Conservation (phyloP, 805 yeast genomes). For the Ogataea nitratoaversa region DNA sequence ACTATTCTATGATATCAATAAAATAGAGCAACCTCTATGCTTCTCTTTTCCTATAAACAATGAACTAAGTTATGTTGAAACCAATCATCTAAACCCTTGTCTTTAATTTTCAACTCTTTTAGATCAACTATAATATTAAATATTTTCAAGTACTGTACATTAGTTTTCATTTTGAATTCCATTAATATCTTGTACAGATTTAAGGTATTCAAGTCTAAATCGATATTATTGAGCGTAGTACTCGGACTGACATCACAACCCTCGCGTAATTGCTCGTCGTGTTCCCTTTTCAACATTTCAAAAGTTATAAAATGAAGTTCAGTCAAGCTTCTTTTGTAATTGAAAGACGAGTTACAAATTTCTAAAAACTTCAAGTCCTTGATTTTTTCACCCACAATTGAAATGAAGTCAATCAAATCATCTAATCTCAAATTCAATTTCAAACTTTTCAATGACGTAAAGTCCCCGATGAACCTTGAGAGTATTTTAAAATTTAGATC, state of each 20-base stretch:
- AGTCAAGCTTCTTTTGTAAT: constrained; percentile 7
- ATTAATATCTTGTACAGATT: constrained; percentile 6
- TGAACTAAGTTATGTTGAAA: constrained; percentile 16
- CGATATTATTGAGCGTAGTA: constrained; percentile 1
- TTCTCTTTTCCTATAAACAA: not conserved
- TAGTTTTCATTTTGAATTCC: constrained; percentile 9
- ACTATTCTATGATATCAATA: no score
- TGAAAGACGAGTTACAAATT: constrained; percentile 17
- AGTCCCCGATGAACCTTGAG: constrained; percentile 6
- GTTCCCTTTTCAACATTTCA: constrained; percentile 7
- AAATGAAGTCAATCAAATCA: constrained; percentile 7
- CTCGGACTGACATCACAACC: not conserved
- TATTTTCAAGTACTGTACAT: constrained; percentile 16
- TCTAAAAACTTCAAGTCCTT: constrained; percentile 15
- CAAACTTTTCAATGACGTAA: constrained; percentile 13
- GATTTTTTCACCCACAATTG: constrained; percentile 1
- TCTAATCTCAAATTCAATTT: constrained; percentile 15
- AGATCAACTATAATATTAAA: constrained; percentile 19
- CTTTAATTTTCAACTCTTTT: constrained; percentile 12
- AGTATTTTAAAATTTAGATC: constrained; percentile 5
- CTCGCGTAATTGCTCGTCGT: not conserved
- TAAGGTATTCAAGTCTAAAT: constrained; percentile 7
- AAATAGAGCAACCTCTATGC: no score
- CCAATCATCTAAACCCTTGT: constrained; percentile 24
- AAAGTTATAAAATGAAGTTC: constrained; percentile 11